These are phyloP conservation scores for Biscogniauxia marginata DNA, from an alignment of 2,329 filamentous ascomycete species.

Conservation along the genomic window DNA sequence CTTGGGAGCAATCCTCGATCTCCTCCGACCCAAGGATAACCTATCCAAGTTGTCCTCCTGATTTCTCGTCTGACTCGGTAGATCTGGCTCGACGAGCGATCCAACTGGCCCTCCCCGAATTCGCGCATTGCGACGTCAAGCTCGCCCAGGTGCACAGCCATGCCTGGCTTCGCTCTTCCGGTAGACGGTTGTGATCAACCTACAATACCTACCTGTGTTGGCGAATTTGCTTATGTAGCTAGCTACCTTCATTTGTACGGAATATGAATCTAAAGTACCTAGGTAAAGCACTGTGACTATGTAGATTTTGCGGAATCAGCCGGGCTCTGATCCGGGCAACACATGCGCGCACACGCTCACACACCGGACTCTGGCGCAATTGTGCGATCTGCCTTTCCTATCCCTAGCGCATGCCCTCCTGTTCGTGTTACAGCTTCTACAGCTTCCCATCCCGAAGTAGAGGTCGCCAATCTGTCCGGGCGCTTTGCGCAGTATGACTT, in stretches of 20 bases:
- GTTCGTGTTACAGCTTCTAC: constrained; percentile 9
- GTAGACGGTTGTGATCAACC: constrained; percentile 6
- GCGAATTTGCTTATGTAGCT: constrained; percentile 1
- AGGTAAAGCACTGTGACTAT: constrained; percentile 1
- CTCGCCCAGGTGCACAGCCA: constrained; percentile 9
- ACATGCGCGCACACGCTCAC: neutral
- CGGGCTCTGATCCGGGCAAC: constrained; percentile 13
- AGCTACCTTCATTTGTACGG: constrained; percentile 12
- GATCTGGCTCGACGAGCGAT: neutral
- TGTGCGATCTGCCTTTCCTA: neutral
- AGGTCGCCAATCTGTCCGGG: neutral
- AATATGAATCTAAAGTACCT: constrained; percentile 9
- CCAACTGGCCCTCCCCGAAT: neutral
- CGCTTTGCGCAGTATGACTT: constrained; percentile 18
- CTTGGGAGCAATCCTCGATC: neutral
- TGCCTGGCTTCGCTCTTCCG: constrained; percentile 7
- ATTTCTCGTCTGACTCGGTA: neutral
- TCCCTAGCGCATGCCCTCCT: constrained; percentile 3
- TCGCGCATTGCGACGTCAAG: constrained; percentile 24
- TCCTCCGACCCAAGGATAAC: neutral
- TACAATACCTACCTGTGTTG: too few species aligned
- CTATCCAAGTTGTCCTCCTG: constrained; percentile 4
- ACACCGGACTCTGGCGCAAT: constrained; percentile 4
- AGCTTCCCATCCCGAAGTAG: constrained; percentile 5
- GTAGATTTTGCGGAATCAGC: constrained; percentile 23